These are phyloP conservation scores for Castanea mollissima DNA, from an alignment of 306 rosid species.

Conservation along the genomic window DNA sequence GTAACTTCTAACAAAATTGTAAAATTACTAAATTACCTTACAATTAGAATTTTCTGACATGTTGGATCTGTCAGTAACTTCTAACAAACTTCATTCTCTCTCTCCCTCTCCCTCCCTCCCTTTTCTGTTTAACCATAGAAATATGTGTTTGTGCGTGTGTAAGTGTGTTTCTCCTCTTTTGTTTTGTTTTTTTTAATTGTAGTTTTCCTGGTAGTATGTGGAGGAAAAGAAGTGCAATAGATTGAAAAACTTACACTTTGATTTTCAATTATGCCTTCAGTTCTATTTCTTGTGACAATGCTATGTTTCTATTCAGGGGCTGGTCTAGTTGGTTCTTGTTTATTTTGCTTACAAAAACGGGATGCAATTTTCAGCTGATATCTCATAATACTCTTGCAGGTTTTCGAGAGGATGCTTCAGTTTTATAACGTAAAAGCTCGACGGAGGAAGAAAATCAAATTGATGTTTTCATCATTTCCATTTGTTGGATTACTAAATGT, in stretches of 20 bases:
- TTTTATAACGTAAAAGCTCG: constrained; percentile 33
- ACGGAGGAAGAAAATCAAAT: constrained; percentile 24
- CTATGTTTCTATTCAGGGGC: not conserved
- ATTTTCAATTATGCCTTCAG: not conserved
- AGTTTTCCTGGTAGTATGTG: not conserved
- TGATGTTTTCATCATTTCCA: constrained; percentile 55
- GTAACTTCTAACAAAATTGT: too few species aligned
- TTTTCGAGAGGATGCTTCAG: constrained; percentile 64
- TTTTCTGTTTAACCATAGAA: not conserved
- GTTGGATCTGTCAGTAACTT: too few species aligned
- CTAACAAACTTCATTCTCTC: not conserved
- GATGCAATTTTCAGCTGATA: constrained; percentile 10
- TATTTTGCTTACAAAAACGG: constrained; percentile 13
- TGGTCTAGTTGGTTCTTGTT: not conserved
- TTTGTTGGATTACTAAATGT: constrained; percentile 71
- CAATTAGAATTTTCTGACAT: too few species aligned
- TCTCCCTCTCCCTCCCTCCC: not conserved
- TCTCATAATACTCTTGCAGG: constrained; percentile 51
- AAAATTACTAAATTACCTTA: too few species aligned
- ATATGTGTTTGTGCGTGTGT: too few species aligned
- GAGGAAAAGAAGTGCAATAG: not conserved
- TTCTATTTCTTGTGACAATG: not conserved
- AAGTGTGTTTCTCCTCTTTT: not conserved
- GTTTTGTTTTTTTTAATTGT: not conserved
- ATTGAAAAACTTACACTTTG: not conserved